A percentile compares a stretch with the other conserved stretches of the same genome.
Conservation (phyloP, 1,284 basidiomycete species). For the Flammula alnicola region DNA sequence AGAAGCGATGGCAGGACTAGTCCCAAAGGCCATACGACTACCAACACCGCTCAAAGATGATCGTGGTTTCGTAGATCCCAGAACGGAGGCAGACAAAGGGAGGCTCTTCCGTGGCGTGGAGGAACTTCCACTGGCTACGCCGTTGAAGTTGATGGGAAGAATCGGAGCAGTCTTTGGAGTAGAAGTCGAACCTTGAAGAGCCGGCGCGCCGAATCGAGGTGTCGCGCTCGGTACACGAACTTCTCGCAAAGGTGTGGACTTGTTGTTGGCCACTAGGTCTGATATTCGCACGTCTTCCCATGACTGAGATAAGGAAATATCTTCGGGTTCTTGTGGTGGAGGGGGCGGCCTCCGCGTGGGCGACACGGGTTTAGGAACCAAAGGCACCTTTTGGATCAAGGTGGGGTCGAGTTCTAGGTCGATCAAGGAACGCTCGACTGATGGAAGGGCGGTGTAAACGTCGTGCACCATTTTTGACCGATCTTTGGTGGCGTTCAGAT, state of each 20-base stretch:
- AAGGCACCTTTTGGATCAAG: slow-evolving; percentile 12
- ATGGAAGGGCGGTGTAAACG: slow-evolving; percentile 36
- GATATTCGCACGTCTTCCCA: slow-evolving; percentile 42
- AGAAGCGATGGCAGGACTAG: slow-evolving; percentile 29
- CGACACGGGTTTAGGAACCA: slow-evolving; percentile 13
- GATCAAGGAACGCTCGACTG: slow-evolving; percentile 37
- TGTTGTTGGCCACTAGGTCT: slow-evolving; percentile 23
- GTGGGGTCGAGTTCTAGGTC: slow-evolving; percentile 35
- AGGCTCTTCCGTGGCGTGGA: slow-evolving; percentile 33
- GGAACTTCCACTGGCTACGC: slow-evolving; percentile 18
- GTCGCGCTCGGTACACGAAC: slow-evolving; percentile 21
- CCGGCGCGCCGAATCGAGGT: slow-evolving; percentile 12
- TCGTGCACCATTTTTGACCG: slow-evolving; percentile 67
- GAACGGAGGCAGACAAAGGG: slow-evolving; percentile 22
- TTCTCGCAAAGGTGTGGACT: slow-evolving; percentile 30
- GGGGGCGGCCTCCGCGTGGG: slow-evolving; percentile 10
- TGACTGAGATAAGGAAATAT: slow-evolving; percentile 38
- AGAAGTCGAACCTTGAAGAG: slow-evolving; percentile 15
- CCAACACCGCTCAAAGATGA: slow-evolving; percentile 30
- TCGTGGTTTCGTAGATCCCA: slow-evolving; percentile 19
- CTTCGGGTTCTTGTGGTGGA: slow-evolving; percentile 18
- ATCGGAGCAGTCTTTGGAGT: slow-evolving; percentile 19
- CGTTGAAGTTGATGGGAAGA: slow-evolving; percentile 25
- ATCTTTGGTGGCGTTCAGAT: slow-evolving; percentile 43
- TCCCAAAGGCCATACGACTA: slow-evolving; percentile 24